Evolutionary conservation across 139 green algal genomes (phyloP), one percentile per base, ranked within the genome.

Genomic region (Axilococcus clingmanii): DNA sequence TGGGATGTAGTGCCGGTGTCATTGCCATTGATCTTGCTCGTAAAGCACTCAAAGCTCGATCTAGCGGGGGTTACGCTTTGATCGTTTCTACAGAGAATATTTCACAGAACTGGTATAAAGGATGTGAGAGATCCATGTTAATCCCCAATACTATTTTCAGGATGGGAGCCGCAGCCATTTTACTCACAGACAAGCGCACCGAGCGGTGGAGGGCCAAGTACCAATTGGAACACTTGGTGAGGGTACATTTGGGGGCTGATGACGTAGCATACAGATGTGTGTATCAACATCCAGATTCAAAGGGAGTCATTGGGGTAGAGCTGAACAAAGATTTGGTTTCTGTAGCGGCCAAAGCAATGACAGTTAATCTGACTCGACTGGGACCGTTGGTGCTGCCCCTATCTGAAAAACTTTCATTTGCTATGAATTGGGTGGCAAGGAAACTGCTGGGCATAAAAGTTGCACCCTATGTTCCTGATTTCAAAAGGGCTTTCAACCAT

Each of bases 31-130:
- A 74, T 36, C 71, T 94, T 30, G 84, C 84, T 5, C 55, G 63
- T 11, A 65, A 74, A 36, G 41, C 77, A 9, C 66, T 78, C 27
- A 35, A 61, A 34, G 32, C 59, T 17, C 40, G 69, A 17, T 34
- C 44, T 3, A 38, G 52, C 8, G 40, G 48, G 22, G 52, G 63
- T 12, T 61, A 67, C 19, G 82, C 83, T n/a, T 57, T 91, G 28
- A 83, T 91, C 4, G 67, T 93, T 5, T 74, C 51, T 44, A 91
- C 77, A 1, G 82, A 91, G 40, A 91, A 93, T 73, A 93, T 91
- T 60, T 93, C 82, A 17, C 76, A 82, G 51, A 92, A 93, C 47
- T 94, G 79, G 71, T 82, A 96, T 71, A 79, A 80, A 44, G 88
- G 88, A 40, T 88, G 86, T 50, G 72, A 93, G 45, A 63, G 74